A percentile compares a stretch with the other conserved stretches of the same genome.
These are phyloP conservation scores for Chaetomium sp. DNA, from an alignment of 2,329 filamentous ascomycete genomes.

Conservation along the genomic window DNA sequence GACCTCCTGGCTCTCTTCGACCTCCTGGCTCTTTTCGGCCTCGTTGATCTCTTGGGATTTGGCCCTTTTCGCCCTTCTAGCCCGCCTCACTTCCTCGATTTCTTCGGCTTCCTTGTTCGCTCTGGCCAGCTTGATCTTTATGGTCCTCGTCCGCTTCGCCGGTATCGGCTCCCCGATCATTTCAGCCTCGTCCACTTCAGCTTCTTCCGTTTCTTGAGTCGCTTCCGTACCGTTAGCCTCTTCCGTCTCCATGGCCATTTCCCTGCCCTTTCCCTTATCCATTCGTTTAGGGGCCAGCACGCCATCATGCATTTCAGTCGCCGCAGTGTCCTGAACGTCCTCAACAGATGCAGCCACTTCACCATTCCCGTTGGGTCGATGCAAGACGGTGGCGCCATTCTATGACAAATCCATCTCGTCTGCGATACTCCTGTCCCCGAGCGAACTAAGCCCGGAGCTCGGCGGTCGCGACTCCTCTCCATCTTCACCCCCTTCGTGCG, in stretches of 20 bases:
- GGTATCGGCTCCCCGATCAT: neutral
- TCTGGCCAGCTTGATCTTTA: neutral
- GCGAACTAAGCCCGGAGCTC: conserved; percentile 52
- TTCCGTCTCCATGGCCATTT: too few species aligned
- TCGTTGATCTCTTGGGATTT: too few species aligned
- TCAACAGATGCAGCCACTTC: neutral
- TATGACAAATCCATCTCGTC: conserved; percentile 42
- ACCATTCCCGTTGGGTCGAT: neutral
- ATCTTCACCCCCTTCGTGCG: conserved; percentile 3
- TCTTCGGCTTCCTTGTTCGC: neutral
- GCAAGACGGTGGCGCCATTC: neutral
- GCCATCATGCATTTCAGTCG: too few species aligned
- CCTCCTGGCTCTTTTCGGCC: too few species aligned
- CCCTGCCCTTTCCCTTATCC: too few species aligned
- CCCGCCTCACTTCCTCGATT: conserved; percentile 35
- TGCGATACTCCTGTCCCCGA: conserved; percentile 42
- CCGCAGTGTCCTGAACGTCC: too few species aligned
- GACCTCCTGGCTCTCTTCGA: too few species aligned
- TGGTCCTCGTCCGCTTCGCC: neutral
- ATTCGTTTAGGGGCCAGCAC: too few species aligned
- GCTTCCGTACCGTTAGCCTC: too few species aligned
- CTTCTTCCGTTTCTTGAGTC: too few species aligned
- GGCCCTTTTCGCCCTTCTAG: too few species aligned
- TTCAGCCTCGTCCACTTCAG: neutral
- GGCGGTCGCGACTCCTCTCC: conserved; percentile 37